Base-by-base conservation (phyloP, 192 early-diverging fungal species). In the Powellomyces hirtus region DNA sequence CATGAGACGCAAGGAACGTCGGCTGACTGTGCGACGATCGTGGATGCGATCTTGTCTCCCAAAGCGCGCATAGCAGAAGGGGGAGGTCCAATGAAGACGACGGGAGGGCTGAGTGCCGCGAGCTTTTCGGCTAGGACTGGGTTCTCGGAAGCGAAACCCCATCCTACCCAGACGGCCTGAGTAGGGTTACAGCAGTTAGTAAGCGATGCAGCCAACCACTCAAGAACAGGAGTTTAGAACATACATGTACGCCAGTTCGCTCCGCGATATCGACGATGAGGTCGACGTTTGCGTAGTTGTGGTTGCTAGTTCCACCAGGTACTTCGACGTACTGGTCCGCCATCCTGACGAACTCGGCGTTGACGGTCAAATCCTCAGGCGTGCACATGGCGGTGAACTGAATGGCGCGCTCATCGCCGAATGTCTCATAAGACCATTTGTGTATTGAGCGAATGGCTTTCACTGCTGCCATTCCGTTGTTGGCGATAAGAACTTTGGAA, bases 131-230 rank as follows among this genome's bases (percentile, higher is more conserved):
- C 94, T 60, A 99, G 84, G 60, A 91, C 79, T 49, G 97, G 97
- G 75, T 99, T 97, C 75, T 99, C 97, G 18, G 97, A 99, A 14
- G 97, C 97, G 65, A 97, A 96, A 52, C 97, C 97, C 97, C 97
- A 99, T 46, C 97, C 97, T 70, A 96, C 97, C 91, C 94, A 96
- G 42, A 95, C 92, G 62, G 94, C 90, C 80, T 97, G 38, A 5
- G 50, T 38, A 4, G 5, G 56, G n/a, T 26, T 66, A 37, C 27
- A 27, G 29, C 0, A 42, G 36, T 13, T 0, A 70, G 11, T 1
- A 13, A 70, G 40, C 46, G 13, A 34, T 22, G 55, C 22, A 55
- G 6, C 4, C 1, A 60, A 27, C 31, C 53, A 70, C 16, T n/a
- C 31, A 75, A 38, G 20, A 22, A 75, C 24, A 44, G 22, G 31